phyloP scores from a whole-genome alignment of 2,329 filamentous ascomycete genomes.

The Fusarium robinianum region DNA sequence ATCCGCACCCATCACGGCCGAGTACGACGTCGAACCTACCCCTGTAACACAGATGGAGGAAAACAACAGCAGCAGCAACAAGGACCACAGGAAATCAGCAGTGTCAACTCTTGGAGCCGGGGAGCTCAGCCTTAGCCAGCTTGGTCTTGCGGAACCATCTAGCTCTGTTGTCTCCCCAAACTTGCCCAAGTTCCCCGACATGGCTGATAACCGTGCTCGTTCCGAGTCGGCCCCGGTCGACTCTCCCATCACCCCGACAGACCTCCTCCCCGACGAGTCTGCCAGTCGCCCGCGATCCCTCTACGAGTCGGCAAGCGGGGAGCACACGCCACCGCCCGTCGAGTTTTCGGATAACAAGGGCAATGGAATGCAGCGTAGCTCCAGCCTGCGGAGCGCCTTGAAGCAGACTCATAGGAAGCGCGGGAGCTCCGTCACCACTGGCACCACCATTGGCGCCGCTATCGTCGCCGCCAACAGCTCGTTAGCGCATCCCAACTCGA shows the following conservation, averaged over 20 bases:
- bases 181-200: constrained; percentile 58
- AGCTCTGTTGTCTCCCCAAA: constrained; percentile 60
- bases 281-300: constrained; percentile 53
- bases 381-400: constrained; percentile 68
- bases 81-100: constrained; percentile 70
- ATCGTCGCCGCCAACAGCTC: constrained; percentile 72
- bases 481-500: constrained; percentile 65
- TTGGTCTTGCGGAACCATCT: constrained; percentile 73
- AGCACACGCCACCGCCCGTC: constrained; percentile 66
- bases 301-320: constrained; percentile 55
- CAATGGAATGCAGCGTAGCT: constrained; percentile 61
- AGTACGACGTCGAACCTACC: constrained; percentile 49
- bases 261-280: constrained; percentile 42
- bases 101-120: constrained; percentile 88
- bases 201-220: constrained; percentile 51
- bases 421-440: constrained; percentile 76
- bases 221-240: constrained; percentile 66
- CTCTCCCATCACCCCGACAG: constrained; percentile 34
- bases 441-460: constrained; percentile 69
- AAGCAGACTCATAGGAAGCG: constrained; percentile 69
- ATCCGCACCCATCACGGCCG: constrained; percentile 32
- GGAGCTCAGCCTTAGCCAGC: constrained; percentile 84
- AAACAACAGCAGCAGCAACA: constrained; percentile 38
- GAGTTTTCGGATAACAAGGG: constrained; percentile 67
- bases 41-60: constrained; percentile 40